These are phyloP conservation scores for Bolboschoenus planiculmis DNA, from an alignment of 176 grass and related monocot genomes.

Conservation along the genomic window DNA sequence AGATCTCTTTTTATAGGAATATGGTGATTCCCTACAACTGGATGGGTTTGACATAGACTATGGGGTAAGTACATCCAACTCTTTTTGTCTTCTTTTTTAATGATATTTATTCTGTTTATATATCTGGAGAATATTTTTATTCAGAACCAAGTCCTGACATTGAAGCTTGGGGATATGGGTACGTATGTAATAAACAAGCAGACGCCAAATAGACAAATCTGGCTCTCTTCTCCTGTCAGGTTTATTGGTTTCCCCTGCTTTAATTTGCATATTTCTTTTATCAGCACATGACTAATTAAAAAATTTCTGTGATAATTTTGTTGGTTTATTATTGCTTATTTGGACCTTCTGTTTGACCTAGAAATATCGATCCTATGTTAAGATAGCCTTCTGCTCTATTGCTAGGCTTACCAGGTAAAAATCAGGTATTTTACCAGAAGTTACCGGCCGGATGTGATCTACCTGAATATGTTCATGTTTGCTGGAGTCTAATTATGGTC, in stretches of 20 bases:
- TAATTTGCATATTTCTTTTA: background rate
- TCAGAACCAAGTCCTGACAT: conserved; percentile 85
- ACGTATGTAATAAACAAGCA: conserved; percentile 97
- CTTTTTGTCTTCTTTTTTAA: conserved; percentile 13
- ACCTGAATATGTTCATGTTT: background rate
- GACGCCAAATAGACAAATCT: conserved; percentile 83
- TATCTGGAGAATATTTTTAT: background rate
- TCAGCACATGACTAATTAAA: background rate
- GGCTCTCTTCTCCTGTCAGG: conserved; percentile 94
- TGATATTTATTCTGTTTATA: background rate
- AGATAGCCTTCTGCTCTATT: background rate
- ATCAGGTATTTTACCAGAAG: background rate
- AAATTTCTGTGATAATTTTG: background rate
- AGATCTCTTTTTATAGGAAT: conserved; percentile 48
- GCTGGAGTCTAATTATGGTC: background rate
- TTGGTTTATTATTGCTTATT: background rate
- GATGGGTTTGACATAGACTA: conserved; percentile 87
- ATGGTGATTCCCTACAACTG: conserved; percentile 62
- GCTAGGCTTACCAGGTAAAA: background rate
- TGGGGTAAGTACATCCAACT: conserved; percentile 53
- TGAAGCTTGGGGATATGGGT: conserved; percentile 65
- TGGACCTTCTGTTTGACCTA: background rate
- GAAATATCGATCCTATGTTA: background rate
- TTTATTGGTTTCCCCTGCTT: conserved; percentile 11
- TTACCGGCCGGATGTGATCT: background rate